Evolutionary conservation across 495 filamentous ascomycete genomes (phyloP).

Genomic region (Aspergillus funiculosus): DNA sequence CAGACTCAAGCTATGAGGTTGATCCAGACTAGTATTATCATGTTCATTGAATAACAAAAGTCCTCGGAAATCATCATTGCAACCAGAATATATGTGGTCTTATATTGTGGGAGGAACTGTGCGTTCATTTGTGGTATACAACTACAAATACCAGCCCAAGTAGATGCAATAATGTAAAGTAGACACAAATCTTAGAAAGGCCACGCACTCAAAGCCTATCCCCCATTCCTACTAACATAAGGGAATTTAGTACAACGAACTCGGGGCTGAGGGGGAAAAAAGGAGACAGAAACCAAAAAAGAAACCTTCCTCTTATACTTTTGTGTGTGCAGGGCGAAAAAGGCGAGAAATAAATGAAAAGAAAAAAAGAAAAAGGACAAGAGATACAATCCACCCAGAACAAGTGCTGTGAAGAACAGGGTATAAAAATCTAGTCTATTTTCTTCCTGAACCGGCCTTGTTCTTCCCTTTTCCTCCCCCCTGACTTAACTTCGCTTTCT

Average conservation of each 20-base stretch:
- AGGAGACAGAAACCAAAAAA: background rate
- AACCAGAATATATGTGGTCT: background rate
- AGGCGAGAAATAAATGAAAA: background rate
- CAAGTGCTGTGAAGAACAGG: conserved; percentile 16
- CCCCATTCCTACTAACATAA: conserved; percentile 1
- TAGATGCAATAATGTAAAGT: conserved; percentile 11
- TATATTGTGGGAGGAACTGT: background rate
- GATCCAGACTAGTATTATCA: too few species aligned
- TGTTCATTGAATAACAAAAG: too few species aligned
- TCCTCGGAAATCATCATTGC: background rate
- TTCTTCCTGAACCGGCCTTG: conserved; percentile 26
- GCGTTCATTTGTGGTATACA: conserved; percentile 7
- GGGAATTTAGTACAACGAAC: conserved; percentile 7
- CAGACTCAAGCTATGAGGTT: too few species aligned
- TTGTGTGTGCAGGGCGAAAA: conserved; percentile 5
- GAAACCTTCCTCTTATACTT: conserved; percentile 13
- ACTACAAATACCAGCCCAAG: conserved; percentile 5
- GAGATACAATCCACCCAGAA: conserved; percentile 3
- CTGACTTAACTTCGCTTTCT: conserved; percentile 32
- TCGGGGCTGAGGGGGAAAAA: background rate
- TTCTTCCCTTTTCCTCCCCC: conserved; percentile 29
- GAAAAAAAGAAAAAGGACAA: background rate
- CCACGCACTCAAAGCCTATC: background rate
- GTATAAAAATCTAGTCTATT: conserved; percentile 25
- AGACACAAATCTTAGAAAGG: conserved; percentile 3